Base-by-base conservation (phyloP, 2,329 filamentous ascomycete species). In the Aspergillus costaricaensis region DNA sequence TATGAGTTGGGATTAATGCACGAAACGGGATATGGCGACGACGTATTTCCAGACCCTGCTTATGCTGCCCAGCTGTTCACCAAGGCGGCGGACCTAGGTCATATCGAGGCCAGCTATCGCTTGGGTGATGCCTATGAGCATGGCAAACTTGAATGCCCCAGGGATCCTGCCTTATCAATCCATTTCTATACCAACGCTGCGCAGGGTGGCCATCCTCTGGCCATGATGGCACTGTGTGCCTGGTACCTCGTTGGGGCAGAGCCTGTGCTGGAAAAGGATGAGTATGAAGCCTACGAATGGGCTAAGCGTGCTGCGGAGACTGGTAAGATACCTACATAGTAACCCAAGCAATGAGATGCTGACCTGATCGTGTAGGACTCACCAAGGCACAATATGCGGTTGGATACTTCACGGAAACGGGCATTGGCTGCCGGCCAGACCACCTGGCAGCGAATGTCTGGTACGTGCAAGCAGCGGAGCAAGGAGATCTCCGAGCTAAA, bases 121-220 rank as follows among this genome's bases (percentile, higher is more conserved):
- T 87, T 99, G 79, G 95, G 95, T n/a, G 92, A 97, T 74, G 93
- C 94, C 0, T 99, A 99, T 73, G 95, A 99, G 78, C 92, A 96
- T 71, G 95, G 95, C 14, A 86, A 88, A 64, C 83, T 98, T 59
- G 88, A 86, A 66, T 99, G 95, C 72, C 95, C 95, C 1, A 87
- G 88, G 55, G 95, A 99, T 74, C 92, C 95, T 2, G 92, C 93
- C 1, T 81, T 99, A 56, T 97, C 92, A 65, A 92, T 99, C 9
- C 95, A 99, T 76, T 99, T 97, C 74, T 99, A 99, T 79, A 99
- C 94, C 1, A 89, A 88, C 25, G 94, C 95, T 12, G 95, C 95
- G 2, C 91, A 96, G 71, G 83, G 85, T 49, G 92, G 91, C 1
- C 90, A 97, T 71, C 83, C 92, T 0, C 85, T 88, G 51, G 94